Evolutionary conservation across 805 yeast species (phyloP).

Genomic region (Hyphopichia homilentoma): DNA sequence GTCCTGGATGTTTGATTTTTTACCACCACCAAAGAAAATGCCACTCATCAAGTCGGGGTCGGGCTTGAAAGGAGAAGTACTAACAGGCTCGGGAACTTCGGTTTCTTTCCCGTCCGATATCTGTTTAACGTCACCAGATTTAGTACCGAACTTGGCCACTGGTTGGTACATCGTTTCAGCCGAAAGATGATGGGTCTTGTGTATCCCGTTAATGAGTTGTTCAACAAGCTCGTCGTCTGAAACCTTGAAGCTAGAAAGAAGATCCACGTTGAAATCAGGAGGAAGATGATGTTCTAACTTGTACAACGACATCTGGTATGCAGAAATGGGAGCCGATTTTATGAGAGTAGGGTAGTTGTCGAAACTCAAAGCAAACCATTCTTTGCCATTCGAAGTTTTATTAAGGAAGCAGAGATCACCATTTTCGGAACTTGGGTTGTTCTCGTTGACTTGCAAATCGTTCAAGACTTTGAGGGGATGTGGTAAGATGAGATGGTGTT

Average conservation of each 20-base stretch:
- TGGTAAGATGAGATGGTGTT: conserved; percentile 53
- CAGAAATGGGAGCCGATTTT: conserved; percentile 71
- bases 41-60: conserved; percentile 35
- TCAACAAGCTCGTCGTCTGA: conserved; percentile 21
- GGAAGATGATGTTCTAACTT: conserved; percentile 17
- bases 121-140: conserved; percentile 11
- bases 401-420: conserved; percentile 56
- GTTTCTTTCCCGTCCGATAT: conserved; percentile 23
- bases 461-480: conserved; percentile 57
- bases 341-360: conserved; percentile 76
- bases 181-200: conserved; percentile 25
- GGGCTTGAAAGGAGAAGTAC: conserved; percentile 1
- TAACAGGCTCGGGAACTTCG: conserved; percentile 3
- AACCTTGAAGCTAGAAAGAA: conserved; percentile 13
- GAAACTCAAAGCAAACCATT: conserved; percentile 86
- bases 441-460: conserved; percentile 21
- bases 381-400: conserved; percentile 58
- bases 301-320: conserved; percentile 45
- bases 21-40: conserved; percentile 23
- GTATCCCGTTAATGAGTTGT: conserved; percentile 31
- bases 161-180: conserved; percentile 35
- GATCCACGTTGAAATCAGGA: conserved; percentile 10
- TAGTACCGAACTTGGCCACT: conserved; percentile 20
- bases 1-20: conserved; percentile 1
- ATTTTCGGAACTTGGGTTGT: conserved; percentile 13